phyloP scores from a whole-genome alignment of 352 stramenopile species.

The Phytophthora rubi region DNA sequence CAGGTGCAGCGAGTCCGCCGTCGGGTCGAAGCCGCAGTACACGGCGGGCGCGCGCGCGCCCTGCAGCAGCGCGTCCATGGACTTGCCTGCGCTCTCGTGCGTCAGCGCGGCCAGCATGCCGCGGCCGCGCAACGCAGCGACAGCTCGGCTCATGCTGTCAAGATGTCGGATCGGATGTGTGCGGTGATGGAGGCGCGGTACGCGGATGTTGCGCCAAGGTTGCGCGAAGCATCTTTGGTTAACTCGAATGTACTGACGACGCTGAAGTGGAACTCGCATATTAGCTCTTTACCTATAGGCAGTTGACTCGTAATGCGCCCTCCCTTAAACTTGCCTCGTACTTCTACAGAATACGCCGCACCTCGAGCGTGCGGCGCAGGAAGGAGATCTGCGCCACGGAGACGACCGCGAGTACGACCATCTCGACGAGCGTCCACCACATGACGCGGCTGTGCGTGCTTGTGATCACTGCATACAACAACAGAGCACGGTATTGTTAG shows the following conservation, averaged over 20 bases:
- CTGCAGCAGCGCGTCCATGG: conserved; percentile 62
- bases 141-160: conserved; percentile 69
- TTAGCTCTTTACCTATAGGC: background rate
- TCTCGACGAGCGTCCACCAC: conserved; percentile 85
- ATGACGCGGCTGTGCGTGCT: conserved; percentile 86
- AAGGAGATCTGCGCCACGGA: conserved; percentile 87
- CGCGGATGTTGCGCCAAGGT: background rate
- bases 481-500: conserved; percentile 5
- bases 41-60: conserved; percentile 46
- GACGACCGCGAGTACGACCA: conserved; percentile 68
- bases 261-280: background rate
- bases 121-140: conserved; percentile 64
- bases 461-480: conserved; percentile 62
- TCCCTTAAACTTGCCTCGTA: background rate
- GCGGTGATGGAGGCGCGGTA: conserved; percentile 7
- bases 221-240: background rate
- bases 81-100: conserved; percentile 57
- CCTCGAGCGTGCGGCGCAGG: conserved; percentile 83
- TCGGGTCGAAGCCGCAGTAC: conserved; percentile 93
- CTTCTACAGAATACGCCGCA: conserved; percentile 80
- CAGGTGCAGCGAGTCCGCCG: conserved; percentile 91
- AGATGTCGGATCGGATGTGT: conserved; percentile 1
- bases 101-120: conserved; percentile 82
- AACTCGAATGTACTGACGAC: background rate
- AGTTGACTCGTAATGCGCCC: background rate